A percentile compares a stretch with the other conserved stretches of the same genome.
phyloP scores from a whole-genome alignment of 2,329 filamentous ascomycete species.

The Aspergillus thermomutatus region DNA sequence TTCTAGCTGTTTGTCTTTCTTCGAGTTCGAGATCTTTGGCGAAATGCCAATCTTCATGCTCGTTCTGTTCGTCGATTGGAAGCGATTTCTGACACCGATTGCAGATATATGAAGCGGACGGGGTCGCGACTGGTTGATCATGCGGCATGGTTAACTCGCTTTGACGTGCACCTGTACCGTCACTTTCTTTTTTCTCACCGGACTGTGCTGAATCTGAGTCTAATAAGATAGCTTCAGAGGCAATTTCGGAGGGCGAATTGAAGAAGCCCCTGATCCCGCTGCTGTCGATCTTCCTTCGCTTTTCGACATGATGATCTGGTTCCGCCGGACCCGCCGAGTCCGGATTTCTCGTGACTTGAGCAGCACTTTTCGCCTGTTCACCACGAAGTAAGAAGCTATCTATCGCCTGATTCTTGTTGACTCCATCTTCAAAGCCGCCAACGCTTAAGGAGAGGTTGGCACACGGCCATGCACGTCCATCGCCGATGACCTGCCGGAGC shows the following conservation, averaged over 20 bases:
- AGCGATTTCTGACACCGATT: conserved; percentile 63
- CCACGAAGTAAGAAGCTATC: conserved; percentile 75
- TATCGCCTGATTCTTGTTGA: conserved; percentile 81
- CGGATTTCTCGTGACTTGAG: conserved; percentile 14
- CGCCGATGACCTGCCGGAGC: conserved; percentile 71
- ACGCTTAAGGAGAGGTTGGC: conserved; percentile 85
- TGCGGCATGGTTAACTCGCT: not conserved
- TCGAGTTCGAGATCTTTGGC: conserved; percentile 78
- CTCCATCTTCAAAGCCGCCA: conserved; percentile 85
- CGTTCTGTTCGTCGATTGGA: conserved; percentile 58
- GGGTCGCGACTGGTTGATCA: not conserved
- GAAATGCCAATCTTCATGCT: conserved; percentile 92
- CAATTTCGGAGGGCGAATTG: conserved; percentile 32
- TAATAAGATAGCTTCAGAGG: conserved; percentile 5
- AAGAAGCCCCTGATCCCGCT: conserved; percentile 60
- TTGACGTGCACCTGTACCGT: not conserved
- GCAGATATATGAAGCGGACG: conserved; percentile 49
- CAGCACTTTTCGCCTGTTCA: conserved; percentile 52
- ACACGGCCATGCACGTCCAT: conserved; percentile 85
- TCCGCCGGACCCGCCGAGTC: conserved; percentile 11
- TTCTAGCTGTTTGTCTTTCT: conserved; percentile 44
- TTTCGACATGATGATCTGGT: conserved; percentile 27
- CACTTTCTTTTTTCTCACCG: not conserved
- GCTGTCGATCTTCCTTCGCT: conserved; percentile 48
- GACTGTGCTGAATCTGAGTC: not conserved